Base-by-base conservation (phyloP, 768 basidiomycete species). In the Hypholoma fasciculare region DNA sequence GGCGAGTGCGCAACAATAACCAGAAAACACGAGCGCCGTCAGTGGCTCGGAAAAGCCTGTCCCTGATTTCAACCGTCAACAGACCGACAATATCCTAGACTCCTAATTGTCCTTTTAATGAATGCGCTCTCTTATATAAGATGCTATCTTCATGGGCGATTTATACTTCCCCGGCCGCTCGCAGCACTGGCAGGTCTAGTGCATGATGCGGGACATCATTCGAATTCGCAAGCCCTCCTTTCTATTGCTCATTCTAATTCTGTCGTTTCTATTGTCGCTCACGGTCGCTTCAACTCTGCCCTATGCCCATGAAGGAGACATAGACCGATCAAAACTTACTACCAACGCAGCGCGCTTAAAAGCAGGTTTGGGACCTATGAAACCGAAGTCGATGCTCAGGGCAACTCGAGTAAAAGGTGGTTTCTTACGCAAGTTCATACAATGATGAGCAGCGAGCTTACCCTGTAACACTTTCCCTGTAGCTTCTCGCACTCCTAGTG, bases 281-380 rank as follows among this genome's bases (percentile, higher is more conserved):
- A 23, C 43, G 44, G 9, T 48, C 43, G 42, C 54, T 36, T 14
- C 44, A 3, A 43, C 54, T 38, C 13, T 19, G n/a, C 54, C 54
- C 3, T 30, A 40, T 7, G 6, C 54, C n/a, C n/a, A 30, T 12
- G 46, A 46, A 46, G 20, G n/a, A 17, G 30, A 38, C 34, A 19
- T 48, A 8, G 56, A 51, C 19, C 19, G 58, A 34, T 43, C 40
- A 1, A 42, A 49, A 12, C 49, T 63, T 19, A 38, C 47, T 4
- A 63, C 62, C 16, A 63, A 63, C 44, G 56, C 62, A 7, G 56
- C 55, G 14, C 59, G 62, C 20, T 47, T 63, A 44, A 49, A 42
- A 40, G 62, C 62, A 12, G 62, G 62, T 23, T 43, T 63, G n/a
- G 50, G 53, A 16, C 62, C 62, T 30, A 49, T 63, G 42, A 56